A percentile compares a stretch with the other conserved stretches of the same genome.
These are phyloP conservation scores for Magnaporthales sp. DNA, from an alignment of 2,329 filamentous ascomycete genomes.

Conservation along the genomic window DNA sequence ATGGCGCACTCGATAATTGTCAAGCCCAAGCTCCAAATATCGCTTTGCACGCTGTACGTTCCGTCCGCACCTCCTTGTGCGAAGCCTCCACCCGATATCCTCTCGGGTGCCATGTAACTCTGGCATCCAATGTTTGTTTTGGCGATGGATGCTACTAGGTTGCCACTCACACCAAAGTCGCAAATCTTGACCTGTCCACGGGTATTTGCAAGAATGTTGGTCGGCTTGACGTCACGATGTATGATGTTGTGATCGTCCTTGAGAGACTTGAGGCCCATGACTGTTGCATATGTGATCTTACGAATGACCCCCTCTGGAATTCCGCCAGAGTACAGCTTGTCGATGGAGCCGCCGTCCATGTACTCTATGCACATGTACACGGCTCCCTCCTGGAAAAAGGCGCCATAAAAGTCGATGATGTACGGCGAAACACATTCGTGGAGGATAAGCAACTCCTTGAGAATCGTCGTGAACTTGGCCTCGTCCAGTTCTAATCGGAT, in stretches of 20 bases:
- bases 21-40: conserved; percentile 93
- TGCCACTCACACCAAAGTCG: conserved; percentile 95
- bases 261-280: conserved; percentile 82
- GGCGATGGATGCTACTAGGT: conserved; percentile 92
- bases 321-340: conserved; percentile 87
- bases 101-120: conserved; percentile 97
- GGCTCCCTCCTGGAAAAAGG: conserved; percentile 97
- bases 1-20: conserved; percentile 94
- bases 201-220: conserved; percentile 92
- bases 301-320: conserved; percentile 81
- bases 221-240: conserved; percentile 95
- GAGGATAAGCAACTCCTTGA: conserved; percentile 94
- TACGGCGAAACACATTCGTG: conserved; percentile 92
- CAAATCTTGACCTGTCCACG: conserved; percentile 94
- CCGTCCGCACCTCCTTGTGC: conserved; percentile 64
- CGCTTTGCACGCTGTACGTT: conserved; percentile 94
- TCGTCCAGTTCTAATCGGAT: conserved; percentile 93
- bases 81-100: conserved; percentile 81
- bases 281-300: conserved; percentile 84
- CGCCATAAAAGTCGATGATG: conserved; percentile 98
- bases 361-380: conserved; percentile 99
- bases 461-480: conserved; percentile 91
- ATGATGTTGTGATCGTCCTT: conserved; percentile 99
- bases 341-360: conserved; percentile 97
- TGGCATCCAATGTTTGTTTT: conserved; percentile 99